Base-by-base conservation (phyloP, 441 rosid species). In the Gossypium gossypioides region DNA sequence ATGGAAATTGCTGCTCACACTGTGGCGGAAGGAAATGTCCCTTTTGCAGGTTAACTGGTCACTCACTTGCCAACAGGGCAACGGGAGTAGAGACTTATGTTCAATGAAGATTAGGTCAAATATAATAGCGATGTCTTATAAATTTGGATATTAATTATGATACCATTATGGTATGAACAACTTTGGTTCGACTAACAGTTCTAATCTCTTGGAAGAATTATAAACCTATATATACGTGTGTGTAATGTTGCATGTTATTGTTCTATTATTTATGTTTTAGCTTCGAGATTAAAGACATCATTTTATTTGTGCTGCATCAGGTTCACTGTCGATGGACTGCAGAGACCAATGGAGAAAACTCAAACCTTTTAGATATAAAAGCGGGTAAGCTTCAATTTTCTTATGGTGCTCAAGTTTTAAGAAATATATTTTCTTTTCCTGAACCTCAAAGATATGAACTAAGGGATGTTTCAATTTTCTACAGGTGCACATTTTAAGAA, bases 401-500 rank as follows among this genome's bases (percentile, higher is more conserved):
- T 57, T 15, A 27, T 21, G 6, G 22, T 37, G 44, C 9, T 12
- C 29, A 15, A n/a, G 57, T 27, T 68, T 16, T 4, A 34, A 16
- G 27, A 40, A 13, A 40, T 55, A 21, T 10, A 18, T 21, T 12
- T 40, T 12, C 34, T 40, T 32, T 12, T 37, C 5, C 40, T 8
- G 48, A 18, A 16, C 6, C 3, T 27, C 7, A 6, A 16, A 18
- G 59, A 18, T 6, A 54, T 54, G 7, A 1, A 25, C 16, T 7
- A 37, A 6, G 50, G 34, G 42, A 69, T 55, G 12, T 59, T 48
- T 68, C 75, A 3, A 74, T 68, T 29, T 37, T 21, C 21, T 37
- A 73, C 83, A 95, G 99, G 99, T 81, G 98, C 91, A 34, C 99
- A 95, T 85, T 89, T 95, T 73, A 95, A 92, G 88, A 95, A 95